Base-by-base conservation (phyloP, 345 rosid species). In the Linum usitatissimum region DNA sequence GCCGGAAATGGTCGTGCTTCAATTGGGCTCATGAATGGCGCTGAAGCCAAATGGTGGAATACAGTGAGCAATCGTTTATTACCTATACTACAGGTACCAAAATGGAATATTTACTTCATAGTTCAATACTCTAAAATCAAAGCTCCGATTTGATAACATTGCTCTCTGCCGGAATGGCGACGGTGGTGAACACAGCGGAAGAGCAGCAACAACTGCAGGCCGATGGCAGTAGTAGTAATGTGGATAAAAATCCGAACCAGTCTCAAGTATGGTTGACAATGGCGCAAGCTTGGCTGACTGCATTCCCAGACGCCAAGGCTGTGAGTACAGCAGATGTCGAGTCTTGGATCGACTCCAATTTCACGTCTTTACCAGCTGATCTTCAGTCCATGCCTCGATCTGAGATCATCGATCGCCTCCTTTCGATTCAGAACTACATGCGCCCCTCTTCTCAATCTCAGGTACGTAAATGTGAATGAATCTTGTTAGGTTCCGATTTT, bases 191-290 rank as follows among this genome's bases (percentile, higher is more conserved):
- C 53, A 19, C 58, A 55, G 68, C 61, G 30, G 70, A 61, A 51
- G 64, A 73, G 12, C 57, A n/a, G 36, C 56, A 53, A 15, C 14
- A 55, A 19, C 23, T 20, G 59, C 14, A 20, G 30, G 28, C 20
- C 10, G 59, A n/a, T n/a, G n/a, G n/a, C n/a, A n/a, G n/a, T n/a
- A n/a, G n/a, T n/a, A n/a, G n/a, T n/a, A n/a, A n/a, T n/a, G n/a
- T n/a, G n/a, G n/a, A 13, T 18, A 63, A 58, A 53, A 73, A 62
- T 69, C 76, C 64, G 20, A 86, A 78, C 66, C 95, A 80, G 56
- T 66, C 96, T 14, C 86, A 86, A 60, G 97, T 84, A 79, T 93
- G 99, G 99, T 88, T 84, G 68, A 78, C 86, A 17, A 79, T 93
- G 96, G 97, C 97, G 49, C 76, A 75, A 61, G 93, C 95, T 10